Base-by-base conservation (phyloP, 2,329 filamentous ascomycete genomes). In the Sphaerulina populicola region DNA sequence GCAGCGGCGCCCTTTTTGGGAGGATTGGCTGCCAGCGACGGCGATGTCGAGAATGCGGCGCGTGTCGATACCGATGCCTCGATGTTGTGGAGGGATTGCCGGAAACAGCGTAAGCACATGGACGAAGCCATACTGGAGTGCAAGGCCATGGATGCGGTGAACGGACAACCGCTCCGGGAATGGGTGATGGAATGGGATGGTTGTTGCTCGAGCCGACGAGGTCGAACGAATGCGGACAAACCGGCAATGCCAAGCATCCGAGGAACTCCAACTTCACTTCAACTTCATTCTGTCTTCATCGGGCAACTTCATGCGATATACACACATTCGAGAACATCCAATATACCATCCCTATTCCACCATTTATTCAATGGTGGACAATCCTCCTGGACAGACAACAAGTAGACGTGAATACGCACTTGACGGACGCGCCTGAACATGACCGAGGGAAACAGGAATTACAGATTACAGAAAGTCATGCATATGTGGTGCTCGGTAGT, bases 11-110 rank as follows among this genome's bases (percentile, higher is more conserved):
- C 52, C 54, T 65, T 67, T 47, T 57, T 60, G 46, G 43, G 38
- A 37, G 55, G 51, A 27, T 60, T 58, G 47, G 60, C 57, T 37
- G 60, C 62, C 43, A 59, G 50, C 38, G 62, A 56, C 10, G 60
- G 44, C 10, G 65, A 57, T 46, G 65, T 67, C 46, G 66, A 67
- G 56, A 69, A 68, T 27, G 65, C 60, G 45, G 65, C 60, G 51
- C 57, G 57, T n/a, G 53, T 49, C 40, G 50, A 39, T 38, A 47
- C 23, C 5, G 35, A 21, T 6, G 37, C 10, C 18, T 60, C 55
- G 39, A 56, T 46, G 23, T 51, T 41, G 23, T 47, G 27, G 3
- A 62, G 49, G 1, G 61, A 58, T 49, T 58, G 60, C 36, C 51
- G 44, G 2, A 64, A 53, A 39, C 62, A 64, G 52, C 60, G 59